Evolutionary conservation across 768 basidiomycete species (phyloP).

Genomic region (Cystofilobasidium ferigula): DNA sequence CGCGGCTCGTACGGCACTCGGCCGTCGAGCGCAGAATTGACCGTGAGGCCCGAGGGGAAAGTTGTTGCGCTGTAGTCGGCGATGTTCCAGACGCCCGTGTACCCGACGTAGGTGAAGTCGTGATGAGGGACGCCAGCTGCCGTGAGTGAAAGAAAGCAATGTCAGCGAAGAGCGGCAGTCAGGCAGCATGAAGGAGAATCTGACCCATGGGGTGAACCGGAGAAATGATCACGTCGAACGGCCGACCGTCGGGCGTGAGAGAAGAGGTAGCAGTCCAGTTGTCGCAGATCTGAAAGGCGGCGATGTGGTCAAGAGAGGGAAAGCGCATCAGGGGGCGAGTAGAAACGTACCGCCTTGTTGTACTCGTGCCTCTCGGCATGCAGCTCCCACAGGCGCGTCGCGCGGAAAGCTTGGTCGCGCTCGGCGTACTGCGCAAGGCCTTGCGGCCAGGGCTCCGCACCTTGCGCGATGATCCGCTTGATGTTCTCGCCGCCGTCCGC

Average conservation of each 20-base stretch:
- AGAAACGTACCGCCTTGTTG: conserved; percentile 21
- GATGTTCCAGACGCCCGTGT: conserved; percentile 54
- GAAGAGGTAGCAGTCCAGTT: background rate
- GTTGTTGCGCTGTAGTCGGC: conserved; percentile 56
- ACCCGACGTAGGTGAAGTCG: conserved; percentile 50
- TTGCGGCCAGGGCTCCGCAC: conserved; percentile 27
- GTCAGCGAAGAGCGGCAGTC: conserved; percentile 41
- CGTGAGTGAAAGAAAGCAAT: conserved; percentile 47
- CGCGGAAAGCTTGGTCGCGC: conserved; percentile 21
- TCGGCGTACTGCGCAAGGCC: conserved; percentile 27
- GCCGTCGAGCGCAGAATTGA: conserved; percentile 49
- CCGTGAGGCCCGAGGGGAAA: conserved; percentile 55
- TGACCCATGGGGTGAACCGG: conserved; percentile 37
- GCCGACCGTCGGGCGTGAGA: background rate
- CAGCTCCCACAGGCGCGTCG: conserved; percentile 29
- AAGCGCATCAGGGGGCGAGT: background rate
- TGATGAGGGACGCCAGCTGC: conserved; percentile 46
- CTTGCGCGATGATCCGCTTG: conserved; percentile 18
- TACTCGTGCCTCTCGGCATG: conserved; percentile 27
- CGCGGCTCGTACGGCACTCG: conserved; percentile 44
- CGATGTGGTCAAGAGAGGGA: background rate
- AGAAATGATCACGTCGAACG: background rate
- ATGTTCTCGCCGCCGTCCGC: conserved; percentile 31
- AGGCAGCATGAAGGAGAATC: background rate
- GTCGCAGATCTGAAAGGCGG: background rate